A percentile compares a stretch with the other conserved stretches of the same genome.
phyloP scores from a whole-genome alignment of 129 eudicot species.

The Gnaphalium uliginosum region DNA sequence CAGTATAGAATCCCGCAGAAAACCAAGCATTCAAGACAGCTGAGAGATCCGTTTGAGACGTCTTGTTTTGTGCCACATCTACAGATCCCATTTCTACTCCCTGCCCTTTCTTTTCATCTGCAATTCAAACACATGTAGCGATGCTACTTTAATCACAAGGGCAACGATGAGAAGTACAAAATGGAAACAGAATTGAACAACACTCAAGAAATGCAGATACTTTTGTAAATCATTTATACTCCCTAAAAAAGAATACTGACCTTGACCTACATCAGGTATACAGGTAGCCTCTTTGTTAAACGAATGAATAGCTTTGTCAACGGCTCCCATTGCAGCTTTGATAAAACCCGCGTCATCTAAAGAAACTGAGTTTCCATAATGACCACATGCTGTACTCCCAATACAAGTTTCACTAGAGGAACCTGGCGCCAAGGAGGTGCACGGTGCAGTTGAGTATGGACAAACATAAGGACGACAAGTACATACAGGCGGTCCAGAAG shows the following conservation, averaged over 20 bases:
- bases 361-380: constrained; percentile 30
- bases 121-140: constrained; percentile 14
- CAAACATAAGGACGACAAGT: constrained; percentile 58
- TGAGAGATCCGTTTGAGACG: constrained; percentile 58
- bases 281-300: constrained; percentile 31
- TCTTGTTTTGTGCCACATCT: constrained; percentile 20
- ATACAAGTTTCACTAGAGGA: constrained; percentile 30
- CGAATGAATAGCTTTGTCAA: constrained; percentile 55
- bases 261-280: constrained; percentile 36
- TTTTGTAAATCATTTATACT: not conserved
- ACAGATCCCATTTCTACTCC: constrained; percentile 19
- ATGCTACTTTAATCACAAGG: not conserved
- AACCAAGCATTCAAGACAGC: constrained; percentile 84
- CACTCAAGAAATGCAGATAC: not conserved
- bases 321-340: constrained; percentile 66
- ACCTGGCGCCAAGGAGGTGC: constrained; percentile 27
- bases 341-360: constrained; percentile 44
- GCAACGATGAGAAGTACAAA: not conserved
- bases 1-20: constrained; percentile 85
- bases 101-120: constrained; percentile 45
- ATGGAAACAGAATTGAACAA: not conserved
- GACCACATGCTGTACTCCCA: constrained; percentile 32
- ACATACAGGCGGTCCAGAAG: constrained; percentile 37
- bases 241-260: constrained; percentile 22
- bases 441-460: constrained; percentile 51